Percentiles rank a stretch among this genome's conserved stretches.
phyloP scores from a whole-genome alignment of 1,284 basidiomycete genomes.

The Meripilus lineatus region DNA sequence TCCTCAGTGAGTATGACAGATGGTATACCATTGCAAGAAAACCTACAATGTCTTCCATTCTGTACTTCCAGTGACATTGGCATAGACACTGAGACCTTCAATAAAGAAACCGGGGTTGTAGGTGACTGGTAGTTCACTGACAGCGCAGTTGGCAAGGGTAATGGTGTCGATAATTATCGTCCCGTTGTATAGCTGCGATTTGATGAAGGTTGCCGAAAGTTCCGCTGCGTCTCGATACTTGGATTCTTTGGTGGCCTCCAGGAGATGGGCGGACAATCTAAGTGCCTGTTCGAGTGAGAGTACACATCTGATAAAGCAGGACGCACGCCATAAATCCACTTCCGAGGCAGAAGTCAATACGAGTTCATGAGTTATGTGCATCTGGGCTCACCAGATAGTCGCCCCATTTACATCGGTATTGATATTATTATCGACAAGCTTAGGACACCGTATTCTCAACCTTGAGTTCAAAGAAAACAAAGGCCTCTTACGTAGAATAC shows the following conservation, averaged over 20 bases:
- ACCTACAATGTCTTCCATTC: slow-evolving; percentile 5
- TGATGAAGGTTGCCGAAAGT: slow-evolving; percentile 6
- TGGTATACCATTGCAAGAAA: not conserved
- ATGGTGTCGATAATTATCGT: slow-evolving; percentile 6
- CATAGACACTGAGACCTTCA: slow-evolving; percentile 9
- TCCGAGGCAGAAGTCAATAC: not conserved
- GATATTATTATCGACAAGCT: slow-evolving; percentile 1
- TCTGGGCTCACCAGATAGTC: slow-evolving; percentile 1
- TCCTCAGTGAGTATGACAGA: not conserved
- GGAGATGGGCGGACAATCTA: slow-evolving; percentile 9
- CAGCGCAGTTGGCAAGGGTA: not conserved
- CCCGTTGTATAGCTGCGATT: slow-evolving; percentile 4
- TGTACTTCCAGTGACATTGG: slow-evolving; percentile 3
- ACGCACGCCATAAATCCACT: slow-evolving; percentile 3
- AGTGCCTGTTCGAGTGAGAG: not conserved
- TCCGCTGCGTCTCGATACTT: slow-evolving; percentile 5
- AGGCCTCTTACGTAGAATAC: slow-evolving; percentile 4
- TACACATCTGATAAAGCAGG: not conserved
- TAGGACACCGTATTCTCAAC: not conserved
- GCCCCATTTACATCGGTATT: slow-evolving; percentile 1
- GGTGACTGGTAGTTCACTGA: not conserved
- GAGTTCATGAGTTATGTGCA: not conserved
- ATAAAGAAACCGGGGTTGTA: slow-evolving; percentile 5
- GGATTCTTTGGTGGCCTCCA: slow-evolving; percentile 2
- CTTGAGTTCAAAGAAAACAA: not conserved